A percentile compares a stretch with the other conserved stretches of the same genome.
phyloP scores from a whole-genome alignment of 2,329 filamentous ascomycete genomes.

The Stemphylium lycopersici region DNA sequence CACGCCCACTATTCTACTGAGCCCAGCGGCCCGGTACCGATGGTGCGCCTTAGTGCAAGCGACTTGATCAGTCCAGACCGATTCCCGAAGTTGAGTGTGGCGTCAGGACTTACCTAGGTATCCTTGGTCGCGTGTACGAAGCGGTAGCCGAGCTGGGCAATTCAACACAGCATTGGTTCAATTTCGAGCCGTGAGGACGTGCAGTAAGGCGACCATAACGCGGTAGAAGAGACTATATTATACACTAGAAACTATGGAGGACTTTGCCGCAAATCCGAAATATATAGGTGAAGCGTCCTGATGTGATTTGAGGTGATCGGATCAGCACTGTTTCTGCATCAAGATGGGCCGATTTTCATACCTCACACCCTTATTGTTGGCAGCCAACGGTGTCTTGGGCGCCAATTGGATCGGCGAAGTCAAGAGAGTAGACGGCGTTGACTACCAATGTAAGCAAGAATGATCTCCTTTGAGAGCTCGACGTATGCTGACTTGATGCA shows the following conservation, averaged over 20 bases:
- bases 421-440: slow-evolving; percentile 29
- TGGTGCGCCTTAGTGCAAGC: background rate
- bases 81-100: slow-evolving; percentile 1
- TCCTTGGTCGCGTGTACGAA: background rate
- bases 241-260: background rate
- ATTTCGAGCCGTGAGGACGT: background rate
- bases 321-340: slow-evolving; percentile 3
- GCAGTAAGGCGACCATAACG: slow-evolving; percentile 6
- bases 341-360: slow-evolving; percentile 33
- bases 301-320: background rate
- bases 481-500: background rate
- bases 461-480: background rate
- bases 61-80: background rate
- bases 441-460: slow-evolving; percentile 32
- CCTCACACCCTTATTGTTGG: slow-evolving; percentile 30
- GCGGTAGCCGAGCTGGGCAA: background rate
- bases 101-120: background rate
- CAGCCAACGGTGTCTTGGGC: slow-evolving; percentile 20
- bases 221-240: slow-evolving; percentile 2
- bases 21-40: slow-evolving; percentile 10
- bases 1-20: background rate
- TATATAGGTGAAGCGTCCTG: slow-evolving; percentile 11
- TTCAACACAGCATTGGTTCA: slow-evolving; percentile 3
- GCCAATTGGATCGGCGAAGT: slow-evolving; percentile 40
- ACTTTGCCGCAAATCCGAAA: background rate